Percentiles rank a stretch among this genome's conserved stretches.
These are phyloP conservation scores for Pseudozyma pruni DNA, from an alignment of 1,284 basidiomycete species.

Conservation along the genomic window DNA sequence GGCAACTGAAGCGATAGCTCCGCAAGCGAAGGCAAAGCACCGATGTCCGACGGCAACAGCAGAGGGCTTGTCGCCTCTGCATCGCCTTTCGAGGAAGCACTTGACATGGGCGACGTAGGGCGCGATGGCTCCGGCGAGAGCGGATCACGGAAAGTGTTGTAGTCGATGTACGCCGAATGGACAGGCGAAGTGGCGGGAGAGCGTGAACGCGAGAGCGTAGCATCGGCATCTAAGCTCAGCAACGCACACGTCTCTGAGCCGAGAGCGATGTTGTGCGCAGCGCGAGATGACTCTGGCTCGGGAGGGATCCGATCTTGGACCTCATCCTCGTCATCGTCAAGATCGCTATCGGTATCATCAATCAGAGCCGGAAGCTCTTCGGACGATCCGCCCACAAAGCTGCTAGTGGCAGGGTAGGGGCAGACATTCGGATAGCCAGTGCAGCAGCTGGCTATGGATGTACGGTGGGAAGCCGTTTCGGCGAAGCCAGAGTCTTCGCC, in stretches of 20 bases:
- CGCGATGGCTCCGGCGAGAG: slow-evolving; percentile 36
- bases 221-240: slow-evolving; percentile 8
- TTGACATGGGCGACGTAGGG: slow-evolving; percentile 40
- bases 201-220: slow-evolving; percentile 11
- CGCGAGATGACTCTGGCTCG: not conserved
- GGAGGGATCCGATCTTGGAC: slow-evolving; percentile 5
- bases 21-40: slow-evolving; percentile 24
- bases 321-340: slow-evolving; percentile 41
- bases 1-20: slow-evolving; percentile 35
- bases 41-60: slow-evolving; percentile 24
- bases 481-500: slow-evolving; percentile 36
- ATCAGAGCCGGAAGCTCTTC: slow-evolving; percentile 49
- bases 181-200: slow-evolving; percentile 31
- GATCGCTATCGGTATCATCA: slow-evolving; percentile 44
- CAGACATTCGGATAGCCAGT: slow-evolving; percentile 46
- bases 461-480: slow-evolving; percentile 17
- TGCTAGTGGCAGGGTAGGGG: slow-evolving; percentile 28
- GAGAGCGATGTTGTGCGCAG: not conserved
- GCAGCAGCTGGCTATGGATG: slow-evolving; percentile 33
- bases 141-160: slow-evolving; percentile 14
- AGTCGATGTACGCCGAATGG: slow-evolving; percentile 21
- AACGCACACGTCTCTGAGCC: not conserved
- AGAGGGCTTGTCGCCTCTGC: slow-evolving; percentile 22
- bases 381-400: slow-evolving; percentile 19
- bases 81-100: slow-evolving; percentile 41